Evolutionary conservation across 768 basidiomycete species (phyloP).

Genomic region (Dacryopinax spathularia): DNA sequence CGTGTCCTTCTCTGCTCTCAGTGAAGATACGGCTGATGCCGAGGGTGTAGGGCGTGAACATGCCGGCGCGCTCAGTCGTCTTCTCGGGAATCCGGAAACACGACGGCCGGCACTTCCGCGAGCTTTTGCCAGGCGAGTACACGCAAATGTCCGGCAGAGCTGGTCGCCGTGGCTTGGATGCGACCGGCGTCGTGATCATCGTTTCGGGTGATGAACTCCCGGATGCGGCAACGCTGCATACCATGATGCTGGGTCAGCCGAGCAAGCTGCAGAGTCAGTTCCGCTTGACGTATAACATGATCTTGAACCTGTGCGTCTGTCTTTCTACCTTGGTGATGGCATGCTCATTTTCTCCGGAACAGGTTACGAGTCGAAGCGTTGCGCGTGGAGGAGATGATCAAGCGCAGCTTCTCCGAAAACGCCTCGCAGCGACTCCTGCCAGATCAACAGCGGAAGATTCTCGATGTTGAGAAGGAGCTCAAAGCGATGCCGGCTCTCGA

Average conservation of each 20-base stretch:
- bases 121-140: constrained; percentile 82
- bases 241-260: constrained; percentile 90
- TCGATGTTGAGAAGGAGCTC: constrained; percentile 66
- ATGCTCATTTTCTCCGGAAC: no score
- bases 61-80: constrained; percentile 95
- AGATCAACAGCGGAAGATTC: constrained; percentile 79
- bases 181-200: constrained; percentile 91
- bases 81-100: constrained; percentile 92
- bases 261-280: constrained; percentile 91
- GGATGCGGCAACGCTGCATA: constrained; percentile 63
- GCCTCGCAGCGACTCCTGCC: constrained; percentile 83
- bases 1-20: constrained; percentile 12
- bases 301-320: constrained; percentile 65
- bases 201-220: constrained; percentile 71
- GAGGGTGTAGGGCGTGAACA: constrained; percentile 75
- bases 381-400: constrained; percentile 98
- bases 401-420: constrained; percentile 96
- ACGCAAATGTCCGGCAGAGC: constrained; percentile 99
- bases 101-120: constrained; percentile 83
- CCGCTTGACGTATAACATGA: constrained; percentile 98
- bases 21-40: neutral
- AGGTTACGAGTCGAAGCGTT: constrained; percentile 82
- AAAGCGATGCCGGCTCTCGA: constrained; percentile 46
- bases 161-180: constrained; percentile 85
- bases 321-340: no score